Evolutionary conservation across 2,329 filamentous ascomycete genomes (phyloP), one percentile per base, ranked within the genome.

Genomic region (Domatiomyces catenatus): DNA sequence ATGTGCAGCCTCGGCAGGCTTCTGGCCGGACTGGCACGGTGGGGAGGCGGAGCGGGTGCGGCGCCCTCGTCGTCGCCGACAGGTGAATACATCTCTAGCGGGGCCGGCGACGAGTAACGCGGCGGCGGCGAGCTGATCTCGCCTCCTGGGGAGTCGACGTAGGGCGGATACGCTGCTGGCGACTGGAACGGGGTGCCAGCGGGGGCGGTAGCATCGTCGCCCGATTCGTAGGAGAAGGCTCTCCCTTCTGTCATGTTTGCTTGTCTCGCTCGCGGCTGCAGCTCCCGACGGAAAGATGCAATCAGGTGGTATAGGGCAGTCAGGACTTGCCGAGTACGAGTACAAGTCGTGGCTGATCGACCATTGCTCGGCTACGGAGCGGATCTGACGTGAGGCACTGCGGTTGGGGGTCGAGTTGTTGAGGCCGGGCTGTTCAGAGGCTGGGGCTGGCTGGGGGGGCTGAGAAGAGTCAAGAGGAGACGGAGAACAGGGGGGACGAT

Each of bases 41-140:
- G 64, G 15, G 59, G 61, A 36, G 62, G 63, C 24, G 62, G 62
- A 47, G 58, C 54, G 48, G 64, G 61, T 44, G 57, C 52, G 22
- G 48, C 48, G 8, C 46, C n/a, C 26, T 58, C 56, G 47, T 52
- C 52, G 53, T 52, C 48, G 50, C 50, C 48, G 45, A 48, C 15
- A 54, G 50, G 44, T 53, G 53, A 43, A 46, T 22, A 50, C 51
- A 49, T 53, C 51, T 50, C 51, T 24, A 45, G 47, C 43, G 57
- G 54, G 19, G 55, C 49, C 7, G 52, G 44, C 18, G 57, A 52
- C 46, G 53, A 45, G 48, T 61, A 57, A 48, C 53, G 52, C 8
- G 61, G 60, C 18, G 59, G 55, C 32, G 61, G 60, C 32, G 61
- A 60, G 39, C 48, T 48, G 26, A 56, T 50, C 19, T 58, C 54